Base-by-base conservation (phyloP, 345 rosid genomes). In the Hypericum perforatum region DNA sequence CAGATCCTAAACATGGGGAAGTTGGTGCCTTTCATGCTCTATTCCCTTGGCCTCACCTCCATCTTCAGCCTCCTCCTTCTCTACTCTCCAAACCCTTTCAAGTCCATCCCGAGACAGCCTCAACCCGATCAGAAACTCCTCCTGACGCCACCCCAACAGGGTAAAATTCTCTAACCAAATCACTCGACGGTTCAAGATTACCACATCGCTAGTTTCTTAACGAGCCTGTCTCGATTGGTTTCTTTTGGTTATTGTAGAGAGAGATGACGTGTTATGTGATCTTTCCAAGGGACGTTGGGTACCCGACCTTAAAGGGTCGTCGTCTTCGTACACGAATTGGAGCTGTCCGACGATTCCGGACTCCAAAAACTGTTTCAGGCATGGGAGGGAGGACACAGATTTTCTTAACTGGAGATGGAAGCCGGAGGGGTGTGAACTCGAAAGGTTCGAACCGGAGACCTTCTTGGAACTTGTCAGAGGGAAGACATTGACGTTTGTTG, bases 391-490 rank as follows among this genome's bases (percentile, higher is more conserved):
- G 45, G 86, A 91, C 69, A 60, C 0, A 52, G 86, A 70, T 56
- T 91, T 85, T 53, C 74, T 85, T 46, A 78, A 66, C n/a, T 91
- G 95, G 98, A 79, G 84, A 70, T 87, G 98, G 98, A 82, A 81
- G 68, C 98, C 98, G 0, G 61, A 81, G 8, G 65, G 54, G 11
- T 91, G 96, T 60, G 63, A 79, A 49, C 80, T 91, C 52, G 83
- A 85, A 0, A 70, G 80, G 76, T 81, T 88, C 53, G 81, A 80
- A 63, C 65, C 86, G 0, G 68, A 61, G 52, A 63, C 16, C 0
- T 91, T 87, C 64, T 66, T 87, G 45, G 16, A 52, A 37, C 41
- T 76, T 63, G 79, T 85, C 40, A 58, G 79, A 50, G 94, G 95
- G 36, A 88, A 77, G 64, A 82, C 82, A 49, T 55, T 91, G 75